Evolutionary conservation across 306 rosid species (phyloP).

Genomic region (Cajanus cajan): DNA sequence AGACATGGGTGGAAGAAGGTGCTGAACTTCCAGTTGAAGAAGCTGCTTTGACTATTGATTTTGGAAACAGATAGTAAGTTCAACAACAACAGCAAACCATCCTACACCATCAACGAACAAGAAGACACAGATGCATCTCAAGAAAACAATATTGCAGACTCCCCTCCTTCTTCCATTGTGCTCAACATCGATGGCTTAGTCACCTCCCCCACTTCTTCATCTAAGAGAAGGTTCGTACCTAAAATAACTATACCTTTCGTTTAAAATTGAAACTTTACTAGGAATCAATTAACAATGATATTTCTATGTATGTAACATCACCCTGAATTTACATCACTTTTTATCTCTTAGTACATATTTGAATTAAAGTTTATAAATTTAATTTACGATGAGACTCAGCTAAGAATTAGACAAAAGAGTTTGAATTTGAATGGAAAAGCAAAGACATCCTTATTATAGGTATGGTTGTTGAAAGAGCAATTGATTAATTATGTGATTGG

Average conservation of each 20-base stretch:
- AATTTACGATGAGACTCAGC: too few relatives aligned
- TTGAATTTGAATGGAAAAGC: too few relatives aligned
- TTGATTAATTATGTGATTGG: too few relatives aligned
- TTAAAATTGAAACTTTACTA: background rate
- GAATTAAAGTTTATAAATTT: too few relatives aligned
- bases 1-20: too few relatives aligned
- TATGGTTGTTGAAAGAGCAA: background rate
- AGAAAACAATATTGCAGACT: slow-evolving; percentile 49
- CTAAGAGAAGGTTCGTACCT: slow-evolving; percentile 59
- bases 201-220: slow-evolving; percentile 40
- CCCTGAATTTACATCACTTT: background rate
- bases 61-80: slow-evolving; percentile 47
- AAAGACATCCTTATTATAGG: too few relatives aligned
- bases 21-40: too few relatives aligned
- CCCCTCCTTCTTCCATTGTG: slow-evolving; percentile 54
- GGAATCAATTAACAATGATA: background rate
- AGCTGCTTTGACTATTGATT: too few relatives aligned
- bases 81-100: slow-evolving; percentile 19
- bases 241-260: background rate
- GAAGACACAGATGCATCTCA: slow-evolving; percentile 46
- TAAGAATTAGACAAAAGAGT: too few relatives aligned
- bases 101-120: slow-evolving; percentile 25
- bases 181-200: slow-evolving; percentile 42
- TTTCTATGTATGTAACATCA: background rate
- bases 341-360: background rate